Evolutionary conservation across 2,329 filamentous ascomycete species (phyloP), one percentile per base, ranked within the genome.

Genomic region (Boeremia lycopersici): DNA sequence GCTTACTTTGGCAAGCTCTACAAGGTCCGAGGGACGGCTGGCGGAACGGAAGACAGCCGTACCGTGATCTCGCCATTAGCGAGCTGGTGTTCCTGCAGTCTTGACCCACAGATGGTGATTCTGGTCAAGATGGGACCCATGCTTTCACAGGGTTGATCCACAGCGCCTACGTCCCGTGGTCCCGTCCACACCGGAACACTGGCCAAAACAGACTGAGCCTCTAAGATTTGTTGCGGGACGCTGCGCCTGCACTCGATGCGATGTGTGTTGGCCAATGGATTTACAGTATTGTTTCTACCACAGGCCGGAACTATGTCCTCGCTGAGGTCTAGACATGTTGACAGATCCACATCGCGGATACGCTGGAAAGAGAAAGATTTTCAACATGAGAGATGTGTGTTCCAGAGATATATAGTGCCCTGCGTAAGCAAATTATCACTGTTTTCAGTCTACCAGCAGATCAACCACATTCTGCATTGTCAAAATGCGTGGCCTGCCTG

Each of bases 111-210:
- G 17, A 50, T 25, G 30, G 45, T 31, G 12, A 13, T 46, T 47
- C 17, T 47, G 46, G 52, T 48, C 28, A 54, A 34, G 25, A 6
- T 19, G 17, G 30, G 31, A 13, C 31, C 26, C 41, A 47, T 36
- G 30, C 30, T 42, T 12, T 26, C 35, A 29, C 47, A 50, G 46
- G 52, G 52, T 55, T 46, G 52, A 50, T 47, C 52, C 52, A 55
- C 52, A 49, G 41, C 38, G 35, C 42, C 35, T 55, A 35, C 29
- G 29, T 30, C 41, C 25, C 45, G 34, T 40, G 28, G 29, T 30
- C 41, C 25, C 45, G 34, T 40, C 39, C 15, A 46, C 52, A 47
- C 31, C 52, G 52, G 52, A 55, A 46, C 15, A 47, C 31, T 55
- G 41, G 23, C 52, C 42, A 33, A 35, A 55, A 46, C 31, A 26